Conservation (phyloP, 352 stramenopile species). For the Phytophthora agathidicida region DNA sequence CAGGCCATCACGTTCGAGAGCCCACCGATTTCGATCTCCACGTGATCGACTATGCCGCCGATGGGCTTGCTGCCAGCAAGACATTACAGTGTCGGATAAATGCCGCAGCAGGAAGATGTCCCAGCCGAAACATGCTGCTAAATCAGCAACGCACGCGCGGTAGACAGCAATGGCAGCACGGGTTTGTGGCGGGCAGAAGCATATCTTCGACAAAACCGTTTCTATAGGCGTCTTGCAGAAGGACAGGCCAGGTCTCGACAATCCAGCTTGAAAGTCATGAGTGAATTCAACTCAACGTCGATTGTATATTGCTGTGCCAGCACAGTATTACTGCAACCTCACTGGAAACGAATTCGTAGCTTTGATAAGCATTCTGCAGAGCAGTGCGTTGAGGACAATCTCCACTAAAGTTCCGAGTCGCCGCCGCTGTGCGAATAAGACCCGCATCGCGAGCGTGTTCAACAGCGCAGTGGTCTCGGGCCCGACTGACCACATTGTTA, state of each 20-base stretch:
- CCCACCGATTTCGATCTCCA: slow-evolving; percentile 1
- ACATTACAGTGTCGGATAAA: slow-evolving; percentile 9
- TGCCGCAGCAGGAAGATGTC: slow-evolving; percentile 18
- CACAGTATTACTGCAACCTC: too few relatives aligned
- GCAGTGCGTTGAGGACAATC: neutral
- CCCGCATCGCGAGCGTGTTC: neutral
- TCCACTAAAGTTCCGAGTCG: slow-evolving; percentile 4
- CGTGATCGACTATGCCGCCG: slow-evolving; percentile 1
- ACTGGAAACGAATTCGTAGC: too few relatives aligned
- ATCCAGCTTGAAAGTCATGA: slow-evolving; percentile 30
- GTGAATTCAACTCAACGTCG: too few relatives aligned
- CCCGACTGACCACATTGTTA: slow-evolving; percentile 31
- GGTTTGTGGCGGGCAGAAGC: neutral
- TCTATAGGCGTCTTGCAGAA: neutral
- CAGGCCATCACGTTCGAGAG: neutral
- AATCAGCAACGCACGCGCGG: slow-evolving; percentile 28
- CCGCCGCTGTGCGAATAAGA: slow-evolving; percentile 3
- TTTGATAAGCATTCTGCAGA: too few relatives aligned
- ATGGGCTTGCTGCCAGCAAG: neutral
- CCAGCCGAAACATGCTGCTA: slow-evolving; percentile 10
- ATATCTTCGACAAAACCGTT: slow-evolving; percentile 7
- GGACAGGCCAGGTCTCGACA: slow-evolving; percentile 29
- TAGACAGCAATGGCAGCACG: slow-evolving; percentile 7
- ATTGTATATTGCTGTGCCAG: too few relatives aligned
- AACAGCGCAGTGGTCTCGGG: neutral